Base-by-base conservation (phyloP, 768 basidiomycete species). In the Naganishia kalamii region DNA sequence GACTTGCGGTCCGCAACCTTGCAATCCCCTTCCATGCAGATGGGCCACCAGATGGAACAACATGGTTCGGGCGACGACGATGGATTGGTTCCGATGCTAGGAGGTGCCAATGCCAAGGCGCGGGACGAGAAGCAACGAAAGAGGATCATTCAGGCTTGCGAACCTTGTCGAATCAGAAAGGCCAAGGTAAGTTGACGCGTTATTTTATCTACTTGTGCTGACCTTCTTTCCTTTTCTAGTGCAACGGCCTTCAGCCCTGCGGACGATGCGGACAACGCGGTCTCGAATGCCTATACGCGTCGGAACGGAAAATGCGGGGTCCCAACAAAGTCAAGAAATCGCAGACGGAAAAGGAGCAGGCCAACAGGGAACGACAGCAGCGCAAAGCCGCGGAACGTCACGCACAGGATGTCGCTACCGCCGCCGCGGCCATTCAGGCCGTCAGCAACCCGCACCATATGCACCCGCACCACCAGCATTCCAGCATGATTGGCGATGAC, bases 111-210 rank as follows among this genome's bases (percentile, higher is more conserved):
- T 48, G 66, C 51, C 27, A 63, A 52, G 29, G n/a, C 49, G 6
- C 61, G 25, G 51, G 66, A 67, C 27, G 65, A 66, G 19, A 67
- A 59, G 47, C 60, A 74, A 68, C 54, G 75, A 35, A 72, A 74
- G 60, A 69, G 76, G 63, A 74, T 73, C 11, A 67, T 70, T 33
- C 76, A 77, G 67, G 76, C 76, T 17, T 77, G 76, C 52, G 76
- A 77, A 63, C 72, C 71, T 48, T 77, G 76, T 64, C 59, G 76
- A 32, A 63, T 70, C 4, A 46, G 76, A n/a, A 77, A 77, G 68
- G 76, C 76, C 1, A 74, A 69, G 66, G 75, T 77, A 60, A 75
- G 70, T 69, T 13, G 21, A 43, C 27, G 60, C 21, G 50, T 3
- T 40, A 2, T 4, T 25, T 21, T 52, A 35, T 23, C 50, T n/a